Base-by-base conservation (phyloP, 192 early-diverging fungal genomes). In the Rhizoclosmatium sp. region DNA sequence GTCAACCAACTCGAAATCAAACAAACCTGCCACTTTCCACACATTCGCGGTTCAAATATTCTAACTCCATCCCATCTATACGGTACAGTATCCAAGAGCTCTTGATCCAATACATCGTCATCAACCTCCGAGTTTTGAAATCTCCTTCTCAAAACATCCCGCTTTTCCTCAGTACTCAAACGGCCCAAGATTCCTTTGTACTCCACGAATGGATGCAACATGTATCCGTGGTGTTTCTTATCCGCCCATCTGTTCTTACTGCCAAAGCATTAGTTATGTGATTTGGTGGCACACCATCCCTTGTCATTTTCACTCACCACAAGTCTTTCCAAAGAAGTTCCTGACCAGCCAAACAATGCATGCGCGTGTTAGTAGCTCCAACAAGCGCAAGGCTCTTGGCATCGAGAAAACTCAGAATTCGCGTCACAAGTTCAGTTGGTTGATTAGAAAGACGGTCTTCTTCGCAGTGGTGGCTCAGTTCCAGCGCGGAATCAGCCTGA, bases 171-270 rank as follows among this genome's bases (percentile, higher is more conserved):
- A 2, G 31, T 2, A 44, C 42, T 47, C 16, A 78, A 46, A 16
- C 41, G 21, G 23, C 46, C 45, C 7, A 78, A 1, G 39, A 78
- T 12, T 10, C 3, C 21, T 2, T 2, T 54, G 41, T 78, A 78
- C 40, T 78, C 76, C n/a, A 78, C 66, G 44, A 23, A 59, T 39
- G 76, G 65, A 68, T 78, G 76, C 19, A 69, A 65, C 76, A 14
- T 12, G 4, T 70, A 31, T 31, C 7, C n/a, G 31, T 16, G 19
- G 51, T 78, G 76, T 48, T 69, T 78, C 48, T 78, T 78, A 19
- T 19, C n/a, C 47, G 42, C 65, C 76, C 76, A 78, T 47, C 76
- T 23, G 12, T 78, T 10, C 23, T 69, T 48, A 48, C 76, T 76
- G 59, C 2, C 45, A 65, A 23, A 23, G 2, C 2, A 65, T 21